A percentile compares a stretch with the other conserved stretches of the same genome.
Evolutionary conservation across 1,139 yeast species (phyloP).

Genomic region (Candida neerlandica): DNA sequence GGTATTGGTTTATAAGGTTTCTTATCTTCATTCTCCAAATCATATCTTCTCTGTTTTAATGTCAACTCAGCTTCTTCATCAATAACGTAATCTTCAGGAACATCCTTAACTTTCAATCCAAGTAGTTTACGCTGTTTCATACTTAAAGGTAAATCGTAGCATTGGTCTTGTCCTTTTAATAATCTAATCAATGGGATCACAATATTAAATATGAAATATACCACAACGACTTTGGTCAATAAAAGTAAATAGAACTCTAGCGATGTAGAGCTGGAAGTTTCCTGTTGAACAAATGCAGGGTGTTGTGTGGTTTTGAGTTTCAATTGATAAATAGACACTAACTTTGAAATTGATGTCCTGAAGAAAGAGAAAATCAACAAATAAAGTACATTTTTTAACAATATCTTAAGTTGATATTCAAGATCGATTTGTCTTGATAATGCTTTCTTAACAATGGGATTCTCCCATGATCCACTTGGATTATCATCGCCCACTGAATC

Average conservation of each 20-base stretch:
- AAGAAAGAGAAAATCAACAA: constrained; percentile 22
- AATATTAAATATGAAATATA: constrained; percentile 13
- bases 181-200: constrained; percentile 23
- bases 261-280: background rate
- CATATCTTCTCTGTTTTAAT: constrained; percentile 18
- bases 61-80: constrained; percentile 16
- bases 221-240: constrained; percentile 10
- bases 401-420: constrained; percentile 27
- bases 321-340: constrained; percentile 14
- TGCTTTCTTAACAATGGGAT: constrained; percentile 42
- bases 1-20: constrained; percentile 13
- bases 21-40: constrained; percentile 11
- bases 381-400: constrained; percentile 22
- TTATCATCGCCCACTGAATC: constrained; percentile 11
- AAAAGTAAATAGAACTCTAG: constrained; percentile 12
- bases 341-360: constrained; percentile 18
- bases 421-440: constrained; percentile 38
- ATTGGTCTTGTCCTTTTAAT: constrained; percentile 39
- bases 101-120: constrained; percentile 27
- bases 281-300: background rate
- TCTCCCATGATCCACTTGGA: constrained; percentile 46
- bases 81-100: constrained; percentile 6
- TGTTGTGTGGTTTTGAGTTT: constrained; percentile 6
- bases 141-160: constrained; percentile 44
- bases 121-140: constrained; percentile 38